Conservation (phyloP, 176 grass and related monocot species). For the Oryza coarctata region DNA sequence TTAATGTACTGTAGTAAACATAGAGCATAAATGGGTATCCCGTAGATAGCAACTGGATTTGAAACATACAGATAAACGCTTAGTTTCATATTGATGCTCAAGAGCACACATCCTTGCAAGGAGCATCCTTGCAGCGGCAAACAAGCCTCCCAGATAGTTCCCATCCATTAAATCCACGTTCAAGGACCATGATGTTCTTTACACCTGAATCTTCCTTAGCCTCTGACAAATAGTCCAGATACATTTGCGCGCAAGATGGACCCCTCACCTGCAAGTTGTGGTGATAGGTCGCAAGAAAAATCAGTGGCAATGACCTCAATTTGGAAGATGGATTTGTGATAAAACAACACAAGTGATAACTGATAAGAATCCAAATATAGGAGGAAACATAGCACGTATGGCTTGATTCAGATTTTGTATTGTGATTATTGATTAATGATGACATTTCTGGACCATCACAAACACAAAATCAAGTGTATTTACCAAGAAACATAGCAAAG, state of each 20-base stretch:
- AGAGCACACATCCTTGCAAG: constrained; percentile 60
- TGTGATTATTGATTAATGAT: neutral
- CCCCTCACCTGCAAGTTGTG: constrained; percentile 64
- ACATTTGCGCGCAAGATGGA: constrained; percentile 67
- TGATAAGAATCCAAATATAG: neutral
- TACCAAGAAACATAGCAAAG: neutral
- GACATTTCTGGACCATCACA: neutral
- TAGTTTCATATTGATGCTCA: constrained; percentile 9
- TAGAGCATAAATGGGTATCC: neutral
- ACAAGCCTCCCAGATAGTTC: constrained; percentile 60
- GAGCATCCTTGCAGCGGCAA: constrained; percentile 64
- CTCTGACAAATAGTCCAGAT: constrained; percentile 61
- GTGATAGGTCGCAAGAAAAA: neutral
- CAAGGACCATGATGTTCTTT: constrained; percentile 73
- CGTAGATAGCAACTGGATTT: neutral
- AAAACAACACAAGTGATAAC: neutral
- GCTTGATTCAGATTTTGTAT: constrained; percentile 2
- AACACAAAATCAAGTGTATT: no score
- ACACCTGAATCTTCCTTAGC: constrained; percentile 49
- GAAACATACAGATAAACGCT: neutral
- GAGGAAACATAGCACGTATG: no score
- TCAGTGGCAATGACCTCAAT: neutral
- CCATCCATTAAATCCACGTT: constrained; percentile 88
- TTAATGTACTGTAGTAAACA: neutral
- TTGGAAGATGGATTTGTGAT: neutral